These are phyloP conservation scores for Solanum neorickii DNA, from an alignment of 257 asterid genomes.

Conservation along the genomic window DNA sequence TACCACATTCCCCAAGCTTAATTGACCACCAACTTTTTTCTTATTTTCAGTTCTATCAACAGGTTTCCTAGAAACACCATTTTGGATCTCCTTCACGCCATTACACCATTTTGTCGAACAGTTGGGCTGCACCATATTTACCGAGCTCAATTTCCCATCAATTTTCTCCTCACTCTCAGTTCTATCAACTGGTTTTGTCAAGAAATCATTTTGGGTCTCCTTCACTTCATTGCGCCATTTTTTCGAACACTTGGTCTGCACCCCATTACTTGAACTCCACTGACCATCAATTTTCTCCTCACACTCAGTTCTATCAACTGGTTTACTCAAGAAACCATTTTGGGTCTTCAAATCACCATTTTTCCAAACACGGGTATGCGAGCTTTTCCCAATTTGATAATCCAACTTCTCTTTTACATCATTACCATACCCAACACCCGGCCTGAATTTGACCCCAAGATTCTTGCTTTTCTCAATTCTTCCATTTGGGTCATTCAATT, in stretches of 20 bases:
- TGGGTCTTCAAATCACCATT: conserved; percentile 1
- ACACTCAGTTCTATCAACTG: background rate
- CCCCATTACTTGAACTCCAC: background rate
- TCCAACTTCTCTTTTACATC: background rate
- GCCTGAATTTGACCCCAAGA: conserved; percentile 5
- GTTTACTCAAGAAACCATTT: conserved; percentile 5
- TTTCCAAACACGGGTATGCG: background rate
- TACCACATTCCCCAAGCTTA: background rate
- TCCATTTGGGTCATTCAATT: conserved; percentile 19
- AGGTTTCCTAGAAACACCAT: background rate
- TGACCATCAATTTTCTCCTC: background rate
- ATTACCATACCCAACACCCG: conserved; percentile 8
- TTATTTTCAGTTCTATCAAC: background rate
- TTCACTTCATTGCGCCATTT: conserved; percentile 27
- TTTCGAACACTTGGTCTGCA: conserved; percentile 54
- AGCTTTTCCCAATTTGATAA: background rate
- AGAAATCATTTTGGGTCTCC: conserved; percentile 2
- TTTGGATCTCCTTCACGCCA: background rate
- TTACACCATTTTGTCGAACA: conserved; percentile 70
- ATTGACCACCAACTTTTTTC: background rate
- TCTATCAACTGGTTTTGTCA: background rate
- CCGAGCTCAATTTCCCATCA: background rate
- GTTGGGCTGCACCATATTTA: conserved; percentile 14
- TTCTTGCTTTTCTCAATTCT: conserved; percentile 3
- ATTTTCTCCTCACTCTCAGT: background rate